These are phyloP conservation scores for Didymella segeticola DNA, from an alignment of 2,329 filamentous ascomycete genomes.

Conservation along the genomic window DNA sequence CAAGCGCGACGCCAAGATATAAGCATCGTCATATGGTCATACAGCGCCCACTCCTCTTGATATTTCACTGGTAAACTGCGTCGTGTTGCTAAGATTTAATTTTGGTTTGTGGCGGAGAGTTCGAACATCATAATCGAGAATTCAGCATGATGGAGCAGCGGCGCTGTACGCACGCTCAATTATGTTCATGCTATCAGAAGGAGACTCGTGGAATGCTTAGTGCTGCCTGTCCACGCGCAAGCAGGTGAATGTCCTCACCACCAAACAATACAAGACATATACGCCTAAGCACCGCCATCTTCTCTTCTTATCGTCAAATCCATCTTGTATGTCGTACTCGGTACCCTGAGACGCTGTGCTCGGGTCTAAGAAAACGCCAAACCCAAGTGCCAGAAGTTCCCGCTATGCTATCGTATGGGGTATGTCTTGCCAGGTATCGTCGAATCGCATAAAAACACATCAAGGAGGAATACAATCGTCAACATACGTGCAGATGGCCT, in stretches of 20 bases:
- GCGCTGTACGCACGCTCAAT: constrained; percentile 5
- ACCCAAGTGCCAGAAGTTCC: constrained; percentile 33
- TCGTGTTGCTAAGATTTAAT: too few relatives aligned
- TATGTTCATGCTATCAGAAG: constrained; percentile 36
- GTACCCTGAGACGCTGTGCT: constrained; percentile 10
- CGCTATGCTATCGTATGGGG: constrained; percentile 49
- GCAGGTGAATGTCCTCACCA: constrained; percentile 31
- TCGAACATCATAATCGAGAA: not conserved
- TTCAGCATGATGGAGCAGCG: not conserved
- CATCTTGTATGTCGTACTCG: constrained; percentile 10
- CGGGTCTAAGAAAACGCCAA: constrained; percentile 19
- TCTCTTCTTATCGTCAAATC: constrained; percentile 9
- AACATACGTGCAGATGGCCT: constrained; percentile 26
- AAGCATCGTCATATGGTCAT: constrained; percentile 5
- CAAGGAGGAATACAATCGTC: constrained; percentile 28
- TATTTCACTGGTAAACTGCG: not conserved
- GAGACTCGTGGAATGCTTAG: constrained; percentile 28
- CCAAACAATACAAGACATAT: constrained; percentile 20
- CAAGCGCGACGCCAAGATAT: constrained; percentile 15
- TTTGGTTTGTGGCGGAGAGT: not conserved
- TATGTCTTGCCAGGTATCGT: constrained; percentile 47
- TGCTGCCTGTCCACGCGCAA: constrained; percentile 26
- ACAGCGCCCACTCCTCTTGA: not conserved
- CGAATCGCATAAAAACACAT: constrained; percentile 36
- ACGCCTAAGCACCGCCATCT: constrained; percentile 10